Base-by-base conservation (phyloP, 352 stramenopile species). In the Globisporangium nodosum region DNA sequence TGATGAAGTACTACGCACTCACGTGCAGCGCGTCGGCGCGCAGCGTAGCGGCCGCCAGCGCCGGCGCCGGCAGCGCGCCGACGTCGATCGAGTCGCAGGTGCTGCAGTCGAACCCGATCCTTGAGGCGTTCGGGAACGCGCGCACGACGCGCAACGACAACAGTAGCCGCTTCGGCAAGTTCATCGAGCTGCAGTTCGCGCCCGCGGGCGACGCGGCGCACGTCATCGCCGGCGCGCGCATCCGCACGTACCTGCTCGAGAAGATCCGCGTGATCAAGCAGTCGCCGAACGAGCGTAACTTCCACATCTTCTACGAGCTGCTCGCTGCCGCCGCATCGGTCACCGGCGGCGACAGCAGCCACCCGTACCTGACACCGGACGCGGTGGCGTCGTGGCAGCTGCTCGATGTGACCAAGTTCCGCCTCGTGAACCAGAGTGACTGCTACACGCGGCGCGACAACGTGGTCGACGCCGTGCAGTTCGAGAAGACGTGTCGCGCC, bases 261-360 rank as follows among this genome's bases (percentile, higher is more conserved):
- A 98, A 98, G 68, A 92, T 98, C 37, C 87, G 96, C 8, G 67
- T 99, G 46, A 85, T 97, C 40, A 94, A 96, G 54, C 95, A 98
- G 65, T 94, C 85, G 9, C 75, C 82, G 8, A 76, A 92, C 45
- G 94, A 98, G 71, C 74, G 92, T 30, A 98, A 96, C 65, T 98
- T 98, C 66, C 94, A 98, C 66, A 90, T 98, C 60, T 98, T 98
- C 66, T 98, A 98, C 66, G 88, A 98, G 70, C 85, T 98, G 40
- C 74, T 89, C n/a, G 90, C 33, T 37, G 33, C 33, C 6, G 33
- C 33, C 9, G 33, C 33, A 6, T 37, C 5, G 6, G 33, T 37
- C 6, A 27, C 24, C 24, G 5, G 9, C 5, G 9, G 33, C 6
- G 33, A 11, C 33, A 37, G 33, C 5, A 37, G 33, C 2, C 33